A percentile compares a stretch with the other conserved stretches of the same genome.
phyloP scores from a whole-genome alignment of 2,329 filamentous ascomycete species.

The Zymoseptoria ardabiliae region DNA sequence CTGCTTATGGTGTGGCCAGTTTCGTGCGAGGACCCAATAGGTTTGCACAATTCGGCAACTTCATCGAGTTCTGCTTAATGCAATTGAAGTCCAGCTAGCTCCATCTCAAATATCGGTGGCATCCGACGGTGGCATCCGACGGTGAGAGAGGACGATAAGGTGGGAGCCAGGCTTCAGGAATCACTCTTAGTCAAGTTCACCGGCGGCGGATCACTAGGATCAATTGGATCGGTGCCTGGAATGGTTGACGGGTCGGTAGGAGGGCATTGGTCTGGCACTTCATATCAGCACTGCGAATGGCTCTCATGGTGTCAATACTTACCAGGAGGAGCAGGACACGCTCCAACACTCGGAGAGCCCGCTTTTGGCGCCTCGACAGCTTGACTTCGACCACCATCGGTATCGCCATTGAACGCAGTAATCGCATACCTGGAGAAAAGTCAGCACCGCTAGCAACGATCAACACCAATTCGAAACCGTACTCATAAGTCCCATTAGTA shows the following conservation, averaged over 20 bases:
- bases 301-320: not conserved
- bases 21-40: not conserved
- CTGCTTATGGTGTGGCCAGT: not conserved
- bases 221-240: not conserved
- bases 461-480: not conserved
- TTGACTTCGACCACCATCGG: not conserved
- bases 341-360: not conserved
- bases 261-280: not conserved
- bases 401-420: not conserved
- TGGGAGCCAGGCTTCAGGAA: not conserved
- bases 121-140: not conserved
- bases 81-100: too few species aligned
- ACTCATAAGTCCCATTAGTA: not conserved
- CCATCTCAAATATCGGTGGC: not conserved
- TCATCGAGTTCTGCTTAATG: too few species aligned
- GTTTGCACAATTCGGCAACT: not conserved
- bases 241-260: not conserved
- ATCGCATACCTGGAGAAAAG: not conserved
- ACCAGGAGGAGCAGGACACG: not conserved
- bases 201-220: not conserved
- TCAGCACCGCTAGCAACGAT: not conserved
- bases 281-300: not conserved
- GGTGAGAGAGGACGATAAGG: not conserved
- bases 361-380: not conserved
- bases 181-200: not conserved